Conservation (phyloP, 2,329 filamentous ascomycete genomes). For the Incumbomyces lentus region DNA sequence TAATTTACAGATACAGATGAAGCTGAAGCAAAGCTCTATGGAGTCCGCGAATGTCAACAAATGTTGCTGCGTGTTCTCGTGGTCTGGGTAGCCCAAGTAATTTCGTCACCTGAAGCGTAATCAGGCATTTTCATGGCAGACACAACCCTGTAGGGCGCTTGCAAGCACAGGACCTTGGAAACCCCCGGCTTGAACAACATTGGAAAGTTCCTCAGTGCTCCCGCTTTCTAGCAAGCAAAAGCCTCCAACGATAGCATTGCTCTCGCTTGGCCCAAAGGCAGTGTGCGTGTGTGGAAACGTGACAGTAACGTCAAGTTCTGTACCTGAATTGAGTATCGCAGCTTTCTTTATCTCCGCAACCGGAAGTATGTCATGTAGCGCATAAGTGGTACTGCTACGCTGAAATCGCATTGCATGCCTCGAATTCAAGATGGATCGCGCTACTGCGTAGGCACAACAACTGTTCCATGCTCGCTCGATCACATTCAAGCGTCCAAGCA, state of each 20-base stretch:
- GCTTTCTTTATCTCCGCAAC: neutral
- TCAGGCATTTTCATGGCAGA: neutral
- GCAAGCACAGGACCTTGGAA: neutral
- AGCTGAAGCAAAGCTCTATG: neutral
- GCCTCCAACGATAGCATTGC: neutral
- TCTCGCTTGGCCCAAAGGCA: neutral
- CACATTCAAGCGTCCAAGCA: neutral
- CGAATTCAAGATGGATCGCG: neutral
- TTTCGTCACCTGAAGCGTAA: too few species aligned
- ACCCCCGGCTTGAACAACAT: neutral
- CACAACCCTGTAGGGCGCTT: neutral
- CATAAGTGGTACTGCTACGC: neutral
- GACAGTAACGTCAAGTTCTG: neutral
- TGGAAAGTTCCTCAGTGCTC: neutral
- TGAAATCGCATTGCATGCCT: neutral
- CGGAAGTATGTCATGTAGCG: neutral
- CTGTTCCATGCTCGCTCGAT: neutral
- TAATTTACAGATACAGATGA: too few species aligned
- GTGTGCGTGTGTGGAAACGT: neutral
- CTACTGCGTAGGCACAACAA: conserved; percentile 2
- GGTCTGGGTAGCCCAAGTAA: neutral
- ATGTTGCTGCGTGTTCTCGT: neutral
- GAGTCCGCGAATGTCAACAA: neutral
- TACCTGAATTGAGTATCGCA: neutral
- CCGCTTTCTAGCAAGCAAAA: neutral